Evolutionary conservation across 345 rosid genomes (phyloP), one percentile per base, ranked within the genome.

Genomic region (Bruguiera sexangula): DNA sequence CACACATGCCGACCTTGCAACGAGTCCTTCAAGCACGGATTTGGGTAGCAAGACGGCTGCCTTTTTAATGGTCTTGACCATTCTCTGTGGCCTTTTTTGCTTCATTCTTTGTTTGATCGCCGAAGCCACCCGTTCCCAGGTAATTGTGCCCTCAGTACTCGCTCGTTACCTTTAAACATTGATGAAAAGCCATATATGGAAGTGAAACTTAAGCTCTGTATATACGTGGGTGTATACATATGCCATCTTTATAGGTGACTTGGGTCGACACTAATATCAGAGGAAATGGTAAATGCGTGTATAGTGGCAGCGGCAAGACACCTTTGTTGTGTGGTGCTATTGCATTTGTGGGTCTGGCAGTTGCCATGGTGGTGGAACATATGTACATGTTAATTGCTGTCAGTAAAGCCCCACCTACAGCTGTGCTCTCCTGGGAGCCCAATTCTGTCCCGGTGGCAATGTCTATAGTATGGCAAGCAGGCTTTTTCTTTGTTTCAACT

Each of bases 111-210:
- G 97, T 67, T 92, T 95, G 66, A 55, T 88, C 29, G 96, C 97
- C 0, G 99, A 95, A 86, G 96, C 94, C 65, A 84, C 91, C 5
- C 94, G 87, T 73, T 90, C 99, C 51, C 92, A 80, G 94, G 97
- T 95, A 75, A 43, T 39, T 18, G 3, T 21, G 32, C 26, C 3
- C 13, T 26, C 13, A 43, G 18, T 3, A 43, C 50, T 15, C 15
- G 50, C 50, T 43, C 16, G 19, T 43, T 13, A 43, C 50, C 50
- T 43, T 43, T 3, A 43, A 15, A 43, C 18, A 43, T 43, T 43
- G 50, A 11, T 43, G 18, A 43, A 43, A 43, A 43, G 50, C 50
- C 4, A 43, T 43, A 10, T 6, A 39, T 39, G 46, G 46, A 39
- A 10, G 46, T 10, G 15, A 39, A 10, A 39, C 46, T 39, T 39